Percentiles rank a stretch among this genome's conserved stretches.
Conservation (phyloP, 257 asterid genomes). For the Nicotiana otophora region DNA sequence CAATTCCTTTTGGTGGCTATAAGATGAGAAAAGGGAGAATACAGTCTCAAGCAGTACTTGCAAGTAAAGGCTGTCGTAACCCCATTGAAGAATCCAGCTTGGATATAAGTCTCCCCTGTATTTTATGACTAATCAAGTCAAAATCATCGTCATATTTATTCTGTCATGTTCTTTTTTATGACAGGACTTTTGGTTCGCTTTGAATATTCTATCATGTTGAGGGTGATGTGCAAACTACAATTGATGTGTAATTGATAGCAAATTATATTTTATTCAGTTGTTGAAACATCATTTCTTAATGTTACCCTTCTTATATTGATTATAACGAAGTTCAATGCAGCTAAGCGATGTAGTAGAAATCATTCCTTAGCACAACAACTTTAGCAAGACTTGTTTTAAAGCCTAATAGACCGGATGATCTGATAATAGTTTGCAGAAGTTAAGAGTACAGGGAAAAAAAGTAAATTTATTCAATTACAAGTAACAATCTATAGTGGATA, state of each 20-base stretch:
- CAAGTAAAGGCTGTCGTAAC: slow-evolving; percentile 92
- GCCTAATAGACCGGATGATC: neutral
- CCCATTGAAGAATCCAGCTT: slow-evolving; percentile 74
- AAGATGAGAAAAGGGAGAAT: slow-evolving; percentile 94
- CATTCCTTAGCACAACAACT: neutral
- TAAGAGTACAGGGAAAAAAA: neutral
- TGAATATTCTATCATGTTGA: slow-evolving; percentile 34
- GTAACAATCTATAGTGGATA: neutral
- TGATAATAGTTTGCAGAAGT: neutral
- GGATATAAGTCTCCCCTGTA: slow-evolving; percentile 45
- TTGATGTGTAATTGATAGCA: neutral
- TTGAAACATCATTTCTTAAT: neutral
- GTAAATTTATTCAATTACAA: neutral
- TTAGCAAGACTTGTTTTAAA: neutral
- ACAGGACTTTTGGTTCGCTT: slow-evolving; percentile 39
- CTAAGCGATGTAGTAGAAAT: neutral
- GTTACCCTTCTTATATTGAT: neutral
- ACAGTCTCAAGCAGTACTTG: slow-evolving; percentile 79
- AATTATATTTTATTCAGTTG: neutral
- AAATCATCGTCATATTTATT: too few relatives aligned
- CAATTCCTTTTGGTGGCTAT: slow-evolving; percentile 93
- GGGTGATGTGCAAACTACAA: neutral
- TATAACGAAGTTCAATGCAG: neutral
- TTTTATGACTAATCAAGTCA: too few relatives aligned
- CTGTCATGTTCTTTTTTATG: neutral